A percentile compares a stretch with the other conserved stretches of the same genome.
phyloP scores from a whole-genome alignment of 2,329 filamentous ascomycete species.

The Fusarium sp. region DNA sequence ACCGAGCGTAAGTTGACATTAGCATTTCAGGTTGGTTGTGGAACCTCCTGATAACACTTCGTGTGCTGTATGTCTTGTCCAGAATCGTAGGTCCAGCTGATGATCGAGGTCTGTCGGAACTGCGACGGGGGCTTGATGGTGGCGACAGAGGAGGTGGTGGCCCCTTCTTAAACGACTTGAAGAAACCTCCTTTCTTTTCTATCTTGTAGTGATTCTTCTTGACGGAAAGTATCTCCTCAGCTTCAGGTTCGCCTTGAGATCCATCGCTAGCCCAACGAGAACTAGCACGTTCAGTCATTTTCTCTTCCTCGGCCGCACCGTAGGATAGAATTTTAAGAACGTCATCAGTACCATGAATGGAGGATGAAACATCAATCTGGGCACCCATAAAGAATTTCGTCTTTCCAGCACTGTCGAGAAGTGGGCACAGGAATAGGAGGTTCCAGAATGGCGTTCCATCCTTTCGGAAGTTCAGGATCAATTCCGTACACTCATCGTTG shows the following conservation, averaged over 20 bases:
- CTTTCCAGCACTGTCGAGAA: constrained; percentile 62
- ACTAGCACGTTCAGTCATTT: constrained; percentile 5
- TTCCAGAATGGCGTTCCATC: constrained; percentile 69
- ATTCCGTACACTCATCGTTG: constrained; percentile 61
- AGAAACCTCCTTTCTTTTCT: constrained; percentile 50
- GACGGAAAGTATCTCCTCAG: constrained; percentile 48
- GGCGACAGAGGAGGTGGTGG: constrained; percentile 43
- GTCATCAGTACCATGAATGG: constrained; percentile 63
- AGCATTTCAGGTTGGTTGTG: constrained; percentile 40
- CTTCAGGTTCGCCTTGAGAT: constrained; percentile 36
- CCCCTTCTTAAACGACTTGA: constrained; percentile 51
- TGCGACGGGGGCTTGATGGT: constrained; percentile 45
- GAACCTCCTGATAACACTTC: constrained; percentile 42
- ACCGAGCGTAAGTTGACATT: constrained; percentile 49
- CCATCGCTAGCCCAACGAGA: constrained; percentile 35
- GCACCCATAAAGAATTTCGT: constrained; percentile 67
- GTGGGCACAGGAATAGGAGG: constrained; percentile 65
- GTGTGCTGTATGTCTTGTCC: constrained; percentile 48
- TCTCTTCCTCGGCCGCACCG: constrained; percentile 46
- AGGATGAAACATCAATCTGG: constrained; percentile 69
- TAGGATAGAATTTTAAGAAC: constrained; percentile 63
- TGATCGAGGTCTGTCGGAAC: constrained; percentile 44
- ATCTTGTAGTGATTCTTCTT: constrained; percentile 41
- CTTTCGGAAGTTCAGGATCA: constrained; percentile 65
- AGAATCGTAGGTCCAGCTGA: constrained; percentile 34